phyloP scores from a whole-genome alignment of 768 basidiomycete species.

The Leccinum truebloodii region DNA sequence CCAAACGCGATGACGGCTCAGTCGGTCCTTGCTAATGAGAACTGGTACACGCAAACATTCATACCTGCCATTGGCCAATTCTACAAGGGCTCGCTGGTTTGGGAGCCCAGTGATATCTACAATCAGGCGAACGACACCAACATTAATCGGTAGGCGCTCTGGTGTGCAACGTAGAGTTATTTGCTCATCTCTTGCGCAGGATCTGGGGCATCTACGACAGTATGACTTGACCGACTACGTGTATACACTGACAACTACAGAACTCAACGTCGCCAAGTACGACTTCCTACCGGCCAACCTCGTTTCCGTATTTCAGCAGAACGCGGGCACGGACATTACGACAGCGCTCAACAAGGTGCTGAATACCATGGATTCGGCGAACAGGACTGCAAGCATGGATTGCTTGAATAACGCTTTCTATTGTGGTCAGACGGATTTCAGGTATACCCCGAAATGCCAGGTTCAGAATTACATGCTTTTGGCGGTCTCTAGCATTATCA shows the following conservation, averaged over 20 bases:
- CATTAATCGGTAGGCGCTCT: slow-evolving; percentile 28
- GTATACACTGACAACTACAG: slow-evolving; percentile 51
- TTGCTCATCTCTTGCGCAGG: slow-evolving; percentile 27
- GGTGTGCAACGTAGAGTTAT: slow-evolving; percentile 7
- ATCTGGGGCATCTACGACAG: slow-evolving; percentile 62
- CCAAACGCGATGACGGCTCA: slow-evolving; percentile 36
- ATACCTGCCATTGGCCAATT: slow-evolving; percentile 55
- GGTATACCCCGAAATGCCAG: slow-evolving; percentile 53
- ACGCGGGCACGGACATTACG: slow-evolving; percentile 64
- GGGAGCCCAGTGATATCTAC: slow-evolving; percentile 39
- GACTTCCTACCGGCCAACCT: slow-evolving; percentile 52
- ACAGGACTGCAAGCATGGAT: slow-evolving; percentile 40
- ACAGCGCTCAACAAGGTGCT: slow-evolving; percentile 47
- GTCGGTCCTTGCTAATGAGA: slow-evolving; percentile 36
- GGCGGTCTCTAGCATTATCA: slow-evolving; percentile 54
- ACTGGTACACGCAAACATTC: slow-evolving; percentile 62
- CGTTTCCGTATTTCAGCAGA: slow-evolving; percentile 54
- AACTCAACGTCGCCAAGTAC: slow-evolving; percentile 44
- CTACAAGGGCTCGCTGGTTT: slow-evolving; percentile 64
- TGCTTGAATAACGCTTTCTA: slow-evolving; percentile 67
- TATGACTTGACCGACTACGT: slow-evolving; percentile 69
- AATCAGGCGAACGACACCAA: slow-evolving; percentile 39
- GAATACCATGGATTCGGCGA: slow-evolving; percentile 39
- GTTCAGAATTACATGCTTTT: slow-evolving; percentile 64
- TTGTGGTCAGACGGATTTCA: slow-evolving; percentile 57